These are phyloP conservation scores for Eucalyptus victrix DNA, from an alignment of 345 rosid species.

Conservation along the genomic window DNA sequence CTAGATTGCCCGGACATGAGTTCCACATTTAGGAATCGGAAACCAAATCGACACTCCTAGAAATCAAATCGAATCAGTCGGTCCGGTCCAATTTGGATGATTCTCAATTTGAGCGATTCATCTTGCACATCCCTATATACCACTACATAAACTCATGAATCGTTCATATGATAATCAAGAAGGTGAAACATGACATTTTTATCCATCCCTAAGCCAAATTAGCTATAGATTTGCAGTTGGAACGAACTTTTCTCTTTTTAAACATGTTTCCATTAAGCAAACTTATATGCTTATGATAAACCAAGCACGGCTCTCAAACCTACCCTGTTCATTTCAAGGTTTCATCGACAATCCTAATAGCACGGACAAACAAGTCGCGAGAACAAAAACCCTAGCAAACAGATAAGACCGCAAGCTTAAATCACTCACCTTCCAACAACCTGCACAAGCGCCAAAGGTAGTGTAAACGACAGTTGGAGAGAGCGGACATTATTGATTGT, in stretches of 20 bases:
- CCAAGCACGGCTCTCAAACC: background rate
- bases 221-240: background rate
- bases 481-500: background rate
- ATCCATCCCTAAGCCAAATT: background rate
- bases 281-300: background rate
- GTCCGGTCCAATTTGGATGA: rapidly evolving
- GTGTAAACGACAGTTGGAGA: background rate
- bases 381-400: constrained; percentile 31
- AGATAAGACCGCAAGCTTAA: constrained; percentile 35
- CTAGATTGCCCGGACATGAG: rapidly evolving
- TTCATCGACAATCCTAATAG: background rate
- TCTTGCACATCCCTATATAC: no score
- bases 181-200: background rate
- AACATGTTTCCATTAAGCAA: background rate
- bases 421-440: background rate
- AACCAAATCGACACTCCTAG: rapidly evolving
- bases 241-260: background rate
- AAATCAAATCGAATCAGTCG: rapidly evolving
- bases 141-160: background rate
- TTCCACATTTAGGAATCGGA: background rate
- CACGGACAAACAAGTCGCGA: background rate
- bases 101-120: background rate
- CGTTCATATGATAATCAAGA: background rate
- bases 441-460: background rate
- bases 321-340: background rate